A percentile compares a stretch with the other conserved stretches of the same genome.
Conservation (phyloP, 305 asterid species). For the Fraxinus platypoda region DNA sequence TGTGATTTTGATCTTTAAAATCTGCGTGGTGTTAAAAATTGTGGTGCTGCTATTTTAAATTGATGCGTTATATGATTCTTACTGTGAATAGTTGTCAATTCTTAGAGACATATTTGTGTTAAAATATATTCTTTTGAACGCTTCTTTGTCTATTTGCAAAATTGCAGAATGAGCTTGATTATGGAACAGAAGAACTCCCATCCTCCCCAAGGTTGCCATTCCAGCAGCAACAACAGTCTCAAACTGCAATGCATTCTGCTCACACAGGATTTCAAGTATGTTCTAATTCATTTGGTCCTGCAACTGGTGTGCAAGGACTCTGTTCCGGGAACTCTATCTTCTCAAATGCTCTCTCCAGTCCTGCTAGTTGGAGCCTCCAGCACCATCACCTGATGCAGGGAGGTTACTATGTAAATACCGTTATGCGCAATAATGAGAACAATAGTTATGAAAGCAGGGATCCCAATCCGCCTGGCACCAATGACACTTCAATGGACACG, state of each 20-base stretch:
- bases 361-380: slow-evolving; percentile 59
- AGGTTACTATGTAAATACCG: slow-evolving; percentile 19
- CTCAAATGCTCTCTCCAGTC: slow-evolving; percentile 72
- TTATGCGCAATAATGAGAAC: slow-evolving; percentile 25
- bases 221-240: slow-evolving; percentile 39
- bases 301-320: slow-evolving; percentile 35
- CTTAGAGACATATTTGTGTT: background rate
- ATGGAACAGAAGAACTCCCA: slow-evolving; percentile 43
- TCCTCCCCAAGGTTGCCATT: slow-evolving; percentile 43
- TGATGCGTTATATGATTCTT: background rate
- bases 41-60: background rate
- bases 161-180: slow-evolving; percentile 52
- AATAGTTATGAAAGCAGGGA: slow-evolving; percentile 30
- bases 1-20: background rate
- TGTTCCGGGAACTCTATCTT: slow-evolving; percentile 40
- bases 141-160: background rate
- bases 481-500: slow-evolving; percentile 53
- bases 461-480: slow-evolving; percentile 41
- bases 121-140: background rate
- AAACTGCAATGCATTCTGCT: slow-evolving; percentile 26
- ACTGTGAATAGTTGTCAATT: background rate
- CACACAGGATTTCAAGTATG: slow-evolving; percentile 33
- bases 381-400: slow-evolving; percentile 62
- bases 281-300: slow-evolving; percentile 36
- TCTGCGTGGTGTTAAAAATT: background rate